These are phyloP conservation scores for Cystobasidium pallidum DNA, from an alignment of 1,284 basidiomycete species.

Conservation along the genomic window DNA sequence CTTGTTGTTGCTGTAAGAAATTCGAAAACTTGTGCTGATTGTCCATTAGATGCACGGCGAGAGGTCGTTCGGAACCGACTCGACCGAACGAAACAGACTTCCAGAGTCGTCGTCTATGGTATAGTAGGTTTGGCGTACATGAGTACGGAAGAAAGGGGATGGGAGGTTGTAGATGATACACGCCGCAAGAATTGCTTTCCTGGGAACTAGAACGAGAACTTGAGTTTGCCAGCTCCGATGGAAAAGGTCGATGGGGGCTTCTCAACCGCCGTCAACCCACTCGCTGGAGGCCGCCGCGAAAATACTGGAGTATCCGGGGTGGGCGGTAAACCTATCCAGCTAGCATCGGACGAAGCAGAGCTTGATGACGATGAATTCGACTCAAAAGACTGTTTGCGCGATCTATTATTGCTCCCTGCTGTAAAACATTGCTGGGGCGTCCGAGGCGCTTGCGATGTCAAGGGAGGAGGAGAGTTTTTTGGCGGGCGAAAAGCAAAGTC, in stretches of 20 bases:
- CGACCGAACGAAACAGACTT: slow-evolving; percentile 3
- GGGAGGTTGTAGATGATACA: neutral
- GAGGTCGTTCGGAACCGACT: neutral
- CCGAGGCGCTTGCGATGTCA: slow-evolving; percentile 31
- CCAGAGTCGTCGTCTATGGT: slow-evolving; percentile 12
- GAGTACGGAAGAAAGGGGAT: neutral
- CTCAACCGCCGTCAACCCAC: slow-evolving; percentile 6
- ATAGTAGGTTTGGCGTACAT: neutral
- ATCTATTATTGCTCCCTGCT: slow-evolving; percentile 28
- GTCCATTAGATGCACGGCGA: neutral
- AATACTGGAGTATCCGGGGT: slow-evolving; percentile 46
- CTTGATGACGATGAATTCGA: slow-evolving; percentile 41
- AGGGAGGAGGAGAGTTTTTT: slow-evolving; percentile 28
- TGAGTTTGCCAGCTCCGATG: slow-evolving; percentile 39
- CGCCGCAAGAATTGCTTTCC: neutral
- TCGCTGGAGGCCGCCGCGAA: slow-evolving; percentile 22
- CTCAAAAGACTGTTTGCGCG: slow-evolving; percentile 38
- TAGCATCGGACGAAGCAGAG: slow-evolving; percentile 44
- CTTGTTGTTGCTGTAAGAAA: slow-evolving; percentile 1
- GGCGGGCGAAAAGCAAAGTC: slow-evolving; percentile 24
- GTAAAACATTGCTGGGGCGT: slow-evolving; percentile 41
- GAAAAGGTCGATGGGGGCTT: slow-evolving; percentile 30
- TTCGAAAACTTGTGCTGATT: neutral
- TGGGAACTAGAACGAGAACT: slow-evolving; percentile 24
- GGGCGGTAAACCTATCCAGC: slow-evolving; percentile 45